A percentile compares a stretch with the other conserved stretches of the same genome.
Conservation (phyloP, 116 monocot genomes). For the Papilionanthe hybrid region DNA sequence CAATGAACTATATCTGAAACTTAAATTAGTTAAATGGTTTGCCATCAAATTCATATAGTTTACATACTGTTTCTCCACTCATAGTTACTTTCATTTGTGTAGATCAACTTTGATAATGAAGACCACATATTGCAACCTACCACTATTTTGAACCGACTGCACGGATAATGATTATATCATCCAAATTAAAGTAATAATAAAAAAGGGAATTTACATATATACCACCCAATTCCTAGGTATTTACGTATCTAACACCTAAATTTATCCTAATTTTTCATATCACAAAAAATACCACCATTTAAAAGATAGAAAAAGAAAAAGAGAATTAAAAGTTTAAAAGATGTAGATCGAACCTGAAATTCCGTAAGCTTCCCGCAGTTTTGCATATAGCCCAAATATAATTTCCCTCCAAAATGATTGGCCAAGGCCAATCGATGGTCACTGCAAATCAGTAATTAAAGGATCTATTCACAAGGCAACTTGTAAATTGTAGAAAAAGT, state of each 20-base stretch:
- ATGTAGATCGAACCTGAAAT: conserved; percentile 46
- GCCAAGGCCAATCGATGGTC: conserved; percentile 39
- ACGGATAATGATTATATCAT: conserved; percentile 2
- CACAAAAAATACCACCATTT: too few relatives aligned
- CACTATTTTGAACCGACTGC: background rate
- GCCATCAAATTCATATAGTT: conserved; percentile 4
- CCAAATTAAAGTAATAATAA: conserved; percentile 3
- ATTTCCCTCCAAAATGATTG: conserved; percentile 93
- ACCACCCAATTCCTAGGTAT: too few relatives aligned
- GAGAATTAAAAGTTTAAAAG: background rate
- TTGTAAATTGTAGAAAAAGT: background rate
- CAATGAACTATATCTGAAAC: background rate
- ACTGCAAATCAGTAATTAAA: conserved; percentile 19
- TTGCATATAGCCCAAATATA: conserved; percentile 85
- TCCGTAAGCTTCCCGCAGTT: conserved; percentile 77
- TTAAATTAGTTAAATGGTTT: background rate
- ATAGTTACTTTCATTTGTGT: background rate
- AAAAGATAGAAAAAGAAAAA: background rate
- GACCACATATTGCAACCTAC: background rate
- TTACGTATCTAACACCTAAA: too few relatives aligned
- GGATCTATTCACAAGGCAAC: conserved; percentile 6
- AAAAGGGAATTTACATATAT: too few relatives aligned
- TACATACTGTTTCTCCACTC: background rate
- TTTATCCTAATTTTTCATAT: too few relatives aligned
- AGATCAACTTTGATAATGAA: background rate